Evolutionary conservation across 2,329 filamentous ascomycete genomes (phyloP), one percentile per base, ranked within the genome.

Genomic region (Aspergillus sp.): DNA sequence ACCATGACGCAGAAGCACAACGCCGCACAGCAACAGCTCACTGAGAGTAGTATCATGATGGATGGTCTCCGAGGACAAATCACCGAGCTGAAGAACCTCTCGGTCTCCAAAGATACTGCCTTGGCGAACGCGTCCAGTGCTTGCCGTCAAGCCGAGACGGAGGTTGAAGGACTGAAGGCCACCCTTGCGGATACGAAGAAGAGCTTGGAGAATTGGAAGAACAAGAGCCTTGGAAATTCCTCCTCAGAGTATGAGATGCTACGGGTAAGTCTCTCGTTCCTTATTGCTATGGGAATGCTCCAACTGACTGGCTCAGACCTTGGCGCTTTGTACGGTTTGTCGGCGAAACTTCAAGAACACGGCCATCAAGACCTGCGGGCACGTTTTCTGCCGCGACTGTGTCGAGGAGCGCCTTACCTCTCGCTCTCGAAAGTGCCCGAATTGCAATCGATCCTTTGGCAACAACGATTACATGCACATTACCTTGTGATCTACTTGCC

Each of bases 331-430:
- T 76, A 90, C 90, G 10, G 89, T 97, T 47, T 99, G 95, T 76
- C 89, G 90, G 61, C 87, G 85, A 65, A 90, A 93, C 61, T 92
- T 96, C 77, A 97, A 97, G 73, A 90, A 97, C 67, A 95, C 92
- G 0, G 88, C 87, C 9, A 82, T 99, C 70, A 95, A 94, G 75
- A 91, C 89, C 1, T 99, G 94, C 70, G 94, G 94, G 1, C 94
- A 99, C 71, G 83, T 95, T 45, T 96, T 97, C 72, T 99, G 94
- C 80, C 86, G 87, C 66, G 82, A 85, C 45, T 99, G 94, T 68
- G 88, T 97, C 20, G 90, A 96, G 59, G 88, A 95, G 65, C 86
- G 94, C 52, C 85, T 96, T 56, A 85, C 84, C 43, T 95, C 94
- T 65, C 88, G 94, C 33, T 92, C 93, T 75, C 84, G 94, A 60